Conservation (phyloP, 2,329 filamentous ascomycete genomes). For the Metarhizium guizhouense region DNA sequence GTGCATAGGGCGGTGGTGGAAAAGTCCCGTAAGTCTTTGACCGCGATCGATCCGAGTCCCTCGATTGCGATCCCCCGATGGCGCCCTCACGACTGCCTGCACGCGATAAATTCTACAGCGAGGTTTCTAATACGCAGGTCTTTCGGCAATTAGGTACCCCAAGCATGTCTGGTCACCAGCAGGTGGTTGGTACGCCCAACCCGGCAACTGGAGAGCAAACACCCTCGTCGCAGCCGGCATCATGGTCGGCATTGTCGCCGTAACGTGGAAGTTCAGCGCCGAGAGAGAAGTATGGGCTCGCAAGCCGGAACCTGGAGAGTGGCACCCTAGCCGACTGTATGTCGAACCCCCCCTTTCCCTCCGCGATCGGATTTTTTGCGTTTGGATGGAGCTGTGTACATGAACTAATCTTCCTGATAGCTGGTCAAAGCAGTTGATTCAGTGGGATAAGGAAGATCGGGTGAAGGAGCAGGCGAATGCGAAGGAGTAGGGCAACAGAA, state of each 20-base stretch:
- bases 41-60: background rate
- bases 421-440: conserved; percentile 36
- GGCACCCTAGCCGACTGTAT: conserved; percentile 79
- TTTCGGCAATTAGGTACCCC: conserved; percentile 59
- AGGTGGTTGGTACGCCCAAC: conserved; percentile 95
- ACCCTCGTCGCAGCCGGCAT: conserved; percentile 66
- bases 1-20: conserved; percentile 67
- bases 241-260: conserved; percentile 57
- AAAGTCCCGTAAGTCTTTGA: conserved; percentile 42
- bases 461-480: conserved; percentile 22
- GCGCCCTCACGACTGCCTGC: background rate
- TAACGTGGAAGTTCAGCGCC: conserved; percentile 65
- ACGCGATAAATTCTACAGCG: conserved; percentile 4
- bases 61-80: conserved; percentile 3
- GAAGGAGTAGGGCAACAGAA: conserved; percentile 14
- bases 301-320: conserved; percentile 68
- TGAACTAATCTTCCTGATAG: conserved; percentile 15
- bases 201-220: conserved; percentile 90
- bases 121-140: background rate
- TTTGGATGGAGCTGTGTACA: background rate
- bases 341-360: conserved; percentile 22
- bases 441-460: conserved; percentile 35
- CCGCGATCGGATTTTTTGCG: too few relatives aligned
- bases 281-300: conserved; percentile 62
- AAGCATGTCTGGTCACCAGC: conserved; percentile 99